Evolutionary conservation across 108 stramenopile genomes (phyloP).

Genomic region (Poteriospumella lacustris): DNA sequence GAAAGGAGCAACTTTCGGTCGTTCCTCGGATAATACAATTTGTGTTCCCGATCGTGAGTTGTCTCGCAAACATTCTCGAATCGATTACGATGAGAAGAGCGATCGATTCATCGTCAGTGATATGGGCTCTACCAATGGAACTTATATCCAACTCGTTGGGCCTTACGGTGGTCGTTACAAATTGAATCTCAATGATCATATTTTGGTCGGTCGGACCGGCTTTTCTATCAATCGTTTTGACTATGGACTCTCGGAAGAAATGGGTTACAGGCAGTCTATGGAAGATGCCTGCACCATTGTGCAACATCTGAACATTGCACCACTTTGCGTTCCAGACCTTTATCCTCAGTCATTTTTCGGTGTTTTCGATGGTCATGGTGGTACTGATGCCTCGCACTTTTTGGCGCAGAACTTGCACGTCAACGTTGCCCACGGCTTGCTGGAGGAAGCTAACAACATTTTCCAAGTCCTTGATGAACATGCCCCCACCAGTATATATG

Average conservation of each 20-base stretch:
- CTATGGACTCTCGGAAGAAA: conserved; percentile 86
- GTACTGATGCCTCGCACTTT: conserved; percentile 81
- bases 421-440: conserved; percentile 61
- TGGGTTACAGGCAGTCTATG: conserved; percentile 85
- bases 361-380: conserved; percentile 96
- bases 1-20: conserved; percentile 45
- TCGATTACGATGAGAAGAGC: conserved; percentile 34
- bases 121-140: conserved; percentile 50
- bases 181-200: conserved; percentile 55
- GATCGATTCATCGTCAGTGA: conserved; percentile 49
- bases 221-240: conserved; percentile 93
- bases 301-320: conserved; percentile 36
- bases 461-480: neutral
- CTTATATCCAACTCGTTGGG: conserved; percentile 46
- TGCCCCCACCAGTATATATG: neutral
- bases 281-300: conserved; percentile 60
- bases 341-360: conserved; percentile 71
- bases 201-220: conserved; percentile 94
- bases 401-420: conserved; percentile 68
- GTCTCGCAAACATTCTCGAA: conserved; percentile 38
- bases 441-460: conserved; percentile 4
- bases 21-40: conserved; percentile 45
- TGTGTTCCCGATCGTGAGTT: conserved; percentile 48
- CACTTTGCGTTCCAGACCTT: conserved; percentile 24
- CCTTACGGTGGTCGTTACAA: conserved; percentile 35